Evolutionary conservation across 495 filamentous ascomycete genomes (phyloP).

Genomic region (Tuber melanosporum): DNA sequence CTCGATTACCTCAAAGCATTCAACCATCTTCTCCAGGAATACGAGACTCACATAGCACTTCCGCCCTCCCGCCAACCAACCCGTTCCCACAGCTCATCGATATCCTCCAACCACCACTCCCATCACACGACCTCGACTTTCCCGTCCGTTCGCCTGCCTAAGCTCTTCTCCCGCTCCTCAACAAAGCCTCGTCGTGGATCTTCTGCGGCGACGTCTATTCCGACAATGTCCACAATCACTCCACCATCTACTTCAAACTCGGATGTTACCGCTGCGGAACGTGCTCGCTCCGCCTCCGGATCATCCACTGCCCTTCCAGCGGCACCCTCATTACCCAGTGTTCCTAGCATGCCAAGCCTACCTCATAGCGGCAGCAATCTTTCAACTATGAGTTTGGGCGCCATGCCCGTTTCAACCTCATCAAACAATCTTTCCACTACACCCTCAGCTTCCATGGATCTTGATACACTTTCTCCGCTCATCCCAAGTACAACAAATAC

Average conservation of each 20-base stretch:
- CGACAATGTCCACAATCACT: slow-evolving; percentile 22
- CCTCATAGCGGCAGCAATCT: not conserved
- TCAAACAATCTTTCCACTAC: slow-evolving; percentile 27
- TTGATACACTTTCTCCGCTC: slow-evolving; percentile 49
- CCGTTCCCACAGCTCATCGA: slow-evolving; percentile 27
- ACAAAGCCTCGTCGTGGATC: slow-evolving; percentile 39
- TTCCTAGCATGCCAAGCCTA: slow-evolving; percentile 8
- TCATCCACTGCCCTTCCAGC: slow-evolving; percentile 22
- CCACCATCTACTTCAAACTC: slow-evolving; percentile 17
- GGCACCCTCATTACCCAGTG: slow-evolving; percentile 13
- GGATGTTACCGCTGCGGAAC: slow-evolving; percentile 25
- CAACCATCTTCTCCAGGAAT: slow-evolving; percentile 80
- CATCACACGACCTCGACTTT: slow-evolving; percentile 30
- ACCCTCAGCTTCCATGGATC: slow-evolving; percentile 34
- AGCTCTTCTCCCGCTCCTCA: slow-evolving; percentile 39
- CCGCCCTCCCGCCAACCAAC: slow-evolving; percentile 33
- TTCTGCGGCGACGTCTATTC: slow-evolving; percentile 24
- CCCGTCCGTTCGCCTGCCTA: slow-evolving; percentile 32
- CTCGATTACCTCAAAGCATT: slow-evolving; percentile 81
- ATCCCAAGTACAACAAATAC: slow-evolving; percentile 22
- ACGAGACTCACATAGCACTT: slow-evolving; percentile 63
- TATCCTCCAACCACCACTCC: slow-evolving; percentile 27
- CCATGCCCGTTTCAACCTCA: slow-evolving; percentile 13
- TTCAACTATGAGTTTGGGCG: slow-evolving; percentile 3
- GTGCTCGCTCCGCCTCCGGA: slow-evolving; percentile 32